Evolutionary conservation across 768 basidiomycete species (phyloP).

Genomic region (Gyrodon lividus): DNA sequence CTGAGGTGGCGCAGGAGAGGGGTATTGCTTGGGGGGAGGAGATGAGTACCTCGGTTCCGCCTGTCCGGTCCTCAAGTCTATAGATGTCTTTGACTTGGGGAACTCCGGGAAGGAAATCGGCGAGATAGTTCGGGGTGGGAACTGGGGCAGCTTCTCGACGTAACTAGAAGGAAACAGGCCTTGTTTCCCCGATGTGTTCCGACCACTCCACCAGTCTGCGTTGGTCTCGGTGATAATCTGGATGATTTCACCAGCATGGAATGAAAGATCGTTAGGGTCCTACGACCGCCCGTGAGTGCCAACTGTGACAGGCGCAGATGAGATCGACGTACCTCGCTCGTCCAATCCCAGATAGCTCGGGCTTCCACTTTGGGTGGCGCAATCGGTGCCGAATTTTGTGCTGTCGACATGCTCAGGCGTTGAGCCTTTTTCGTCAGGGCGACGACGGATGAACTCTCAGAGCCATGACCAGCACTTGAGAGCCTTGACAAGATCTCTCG

Average conservation of each 20-base stretch:
- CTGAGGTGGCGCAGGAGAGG: conserved; percentile 13
- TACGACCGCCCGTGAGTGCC: conserved; percentile 28
- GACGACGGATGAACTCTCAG: conserved; percentile 17
- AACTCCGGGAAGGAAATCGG: conserved; percentile 25
- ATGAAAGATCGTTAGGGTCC: conserved; percentile 78
- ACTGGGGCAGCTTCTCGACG: conserved; percentile 53
- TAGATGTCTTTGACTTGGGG: conserved; percentile 15
- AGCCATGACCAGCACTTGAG: conserved; percentile 20
- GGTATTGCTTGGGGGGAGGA: conserved; percentile 17
- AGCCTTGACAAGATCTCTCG: conserved; percentile 40
- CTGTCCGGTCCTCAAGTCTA: conserved; percentile 4
- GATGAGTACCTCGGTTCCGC: conserved; percentile 16
- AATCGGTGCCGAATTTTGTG: neutral
- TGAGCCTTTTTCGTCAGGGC: conserved; percentile 23
- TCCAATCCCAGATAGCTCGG: conserved; percentile 31
- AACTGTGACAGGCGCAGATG: conserved; percentile 1
- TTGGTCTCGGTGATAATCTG: conserved; percentile 84
- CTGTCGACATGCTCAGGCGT: conserved; percentile 26
- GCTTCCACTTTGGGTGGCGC: conserved; percentile 24
- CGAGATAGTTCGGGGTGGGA: conserved; percentile 14
- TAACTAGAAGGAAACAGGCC: conserved; percentile 81
- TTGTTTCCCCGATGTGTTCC: conserved; percentile 51
- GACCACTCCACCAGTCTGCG: conserved; percentile 89
- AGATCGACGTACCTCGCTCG: conserved; percentile 23
- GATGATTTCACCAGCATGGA: conserved; percentile 72